Evolutionary conservation across 2,329 filamentous ascomycete species (phyloP).

Genomic region (Scedosporium apiospermum): DNA sequence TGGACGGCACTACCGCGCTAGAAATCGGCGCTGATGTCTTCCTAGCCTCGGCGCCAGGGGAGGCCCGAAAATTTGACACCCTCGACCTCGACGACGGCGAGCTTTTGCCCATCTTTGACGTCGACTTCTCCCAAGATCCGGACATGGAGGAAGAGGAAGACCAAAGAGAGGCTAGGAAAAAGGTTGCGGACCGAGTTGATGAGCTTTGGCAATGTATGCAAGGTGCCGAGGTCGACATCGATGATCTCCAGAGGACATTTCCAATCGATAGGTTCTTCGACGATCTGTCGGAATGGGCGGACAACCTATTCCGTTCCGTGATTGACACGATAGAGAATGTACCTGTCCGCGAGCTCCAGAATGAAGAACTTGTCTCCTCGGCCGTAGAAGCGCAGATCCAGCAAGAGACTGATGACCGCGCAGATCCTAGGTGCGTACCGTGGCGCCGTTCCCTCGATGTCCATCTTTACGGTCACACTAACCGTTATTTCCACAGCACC

Average conservation of each 20-base stretch:
- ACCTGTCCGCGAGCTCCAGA: not conserved
- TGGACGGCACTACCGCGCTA: constrained; percentile 10
- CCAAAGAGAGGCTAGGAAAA: constrained; percentile 1
- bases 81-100: constrained; percentile 4
- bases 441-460: not conserved
- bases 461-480: not conserved
- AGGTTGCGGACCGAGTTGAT: constrained; percentile 5
- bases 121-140: constrained; percentile 5
- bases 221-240: constrained; percentile 5
- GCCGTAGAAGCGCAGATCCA: constrained; percentile 1
- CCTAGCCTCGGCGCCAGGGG: constrained; percentile 14
- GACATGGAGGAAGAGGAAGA: constrained; percentile 7
- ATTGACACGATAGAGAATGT: not conserved
- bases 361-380: not conserved
- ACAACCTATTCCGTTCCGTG: constrained; percentile 9
- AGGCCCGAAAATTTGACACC: constrained; percentile 16
- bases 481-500: not conserved
- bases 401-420: constrained; percentile 1
- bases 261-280: constrained; percentile 6
- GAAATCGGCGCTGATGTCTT: constrained; percentile 22
- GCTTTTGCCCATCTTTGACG: constrained; percentile 9
- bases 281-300: constrained; percentile 8
- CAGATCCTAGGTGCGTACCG: not conserved
- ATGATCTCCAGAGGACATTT: constrained; percentile 6
- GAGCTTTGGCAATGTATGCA: constrained; percentile 6